These are phyloP conservation scores for Escallonia rubra DNA, from an alignment of 129 eudicot genomes.

Conservation along the genomic window DNA sequence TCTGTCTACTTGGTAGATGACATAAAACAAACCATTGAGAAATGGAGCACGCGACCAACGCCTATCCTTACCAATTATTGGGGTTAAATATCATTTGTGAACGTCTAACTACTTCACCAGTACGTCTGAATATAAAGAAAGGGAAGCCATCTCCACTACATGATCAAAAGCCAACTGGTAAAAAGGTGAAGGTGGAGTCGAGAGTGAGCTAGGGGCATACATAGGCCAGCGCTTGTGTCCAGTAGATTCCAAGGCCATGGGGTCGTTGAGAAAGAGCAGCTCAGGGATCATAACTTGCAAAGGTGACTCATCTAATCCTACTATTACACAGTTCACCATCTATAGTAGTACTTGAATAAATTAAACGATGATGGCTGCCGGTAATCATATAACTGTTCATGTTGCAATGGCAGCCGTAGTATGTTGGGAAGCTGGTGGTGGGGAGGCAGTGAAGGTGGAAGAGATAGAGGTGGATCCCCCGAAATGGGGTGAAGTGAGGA, in stretches of 20 bases:
- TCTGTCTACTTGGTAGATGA: too few species aligned
- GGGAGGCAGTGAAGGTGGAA: slow-evolving; percentile 10
- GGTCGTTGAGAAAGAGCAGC: neutral
- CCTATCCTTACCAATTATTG: too few species aligned
- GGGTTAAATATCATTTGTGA: too few species aligned
- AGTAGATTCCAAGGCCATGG: neutral
- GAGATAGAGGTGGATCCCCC: slow-evolving; percentile 25
- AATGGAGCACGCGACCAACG: neutral
- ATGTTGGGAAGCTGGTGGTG: slow-evolving; percentile 5
- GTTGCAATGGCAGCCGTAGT: slow-evolving; percentile 11
- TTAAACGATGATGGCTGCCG: neutral
- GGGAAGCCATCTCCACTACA: too few species aligned
- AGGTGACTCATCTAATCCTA: neutral
- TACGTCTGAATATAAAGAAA: too few species aligned
- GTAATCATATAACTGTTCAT: slow-evolving; percentile 1
- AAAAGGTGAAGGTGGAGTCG: neutral
- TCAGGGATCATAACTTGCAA: neutral
- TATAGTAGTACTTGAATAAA: neutral
- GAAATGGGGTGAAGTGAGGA: slow-evolving; percentile 16
- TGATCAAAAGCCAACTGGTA: too few species aligned
- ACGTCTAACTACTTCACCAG: too few species aligned
- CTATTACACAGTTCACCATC: neutral
- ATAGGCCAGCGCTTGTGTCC: too few species aligned
- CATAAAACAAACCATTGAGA: too few species aligned
- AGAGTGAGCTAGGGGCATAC: neutral